A percentile compares a stretch with the other conserved stretches of the same genome.
phyloP scores from a whole-genome alignment of 371 early-diverging fungal genomes.

The Syncephalastrum sp. region DNA sequence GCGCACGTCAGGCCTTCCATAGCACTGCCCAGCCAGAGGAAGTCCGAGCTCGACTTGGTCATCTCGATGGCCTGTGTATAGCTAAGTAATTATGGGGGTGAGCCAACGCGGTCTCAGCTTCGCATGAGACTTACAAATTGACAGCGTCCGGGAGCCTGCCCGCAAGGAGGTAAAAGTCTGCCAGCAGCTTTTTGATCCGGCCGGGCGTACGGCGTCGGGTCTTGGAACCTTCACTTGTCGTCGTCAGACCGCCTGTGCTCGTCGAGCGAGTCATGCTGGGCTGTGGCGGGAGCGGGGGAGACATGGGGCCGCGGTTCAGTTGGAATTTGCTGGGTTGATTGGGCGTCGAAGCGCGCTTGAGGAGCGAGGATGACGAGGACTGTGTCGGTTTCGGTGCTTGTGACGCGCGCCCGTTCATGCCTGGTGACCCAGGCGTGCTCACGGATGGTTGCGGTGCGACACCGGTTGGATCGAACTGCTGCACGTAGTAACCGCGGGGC shows the following conservation, averaged over 20 bases:
- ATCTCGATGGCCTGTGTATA: conserved; percentile 70
- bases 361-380: conserved; percentile 22
- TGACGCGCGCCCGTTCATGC: conserved; percentile 12
- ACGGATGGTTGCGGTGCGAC: conserved; percentile 22
- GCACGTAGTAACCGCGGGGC: conserved; percentile 13
- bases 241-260: conserved; percentile 15
- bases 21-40: conserved; percentile 78
- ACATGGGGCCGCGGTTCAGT: conserved; percentile 12
- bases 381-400: conserved; percentile 23
- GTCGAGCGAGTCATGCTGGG: conserved; percentile 20
- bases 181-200: conserved; percentile 73
- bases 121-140: conserved; percentile 35
- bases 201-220: conserved; percentile 65
- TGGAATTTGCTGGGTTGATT: conserved; percentile 5
- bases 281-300: conserved; percentile 18
- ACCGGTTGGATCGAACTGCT: conserved; percentile 8
- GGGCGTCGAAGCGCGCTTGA: conserved; percentile 24
- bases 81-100: conserved; percentile 25
- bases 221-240: conserved; percentile 19
- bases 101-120: background rate
- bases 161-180: conserved; percentile 77
- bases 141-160: conserved; percentile 78
- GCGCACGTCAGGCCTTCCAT: conserved; percentile 73
- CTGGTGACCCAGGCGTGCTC: conserved; percentile 21
- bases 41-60: conserved; percentile 66